Evolutionary conservation across 345 rosid genomes (phyloP), one percentile per base, ranked within the genome.

Genomic region (Moringa oleifera): DNA sequence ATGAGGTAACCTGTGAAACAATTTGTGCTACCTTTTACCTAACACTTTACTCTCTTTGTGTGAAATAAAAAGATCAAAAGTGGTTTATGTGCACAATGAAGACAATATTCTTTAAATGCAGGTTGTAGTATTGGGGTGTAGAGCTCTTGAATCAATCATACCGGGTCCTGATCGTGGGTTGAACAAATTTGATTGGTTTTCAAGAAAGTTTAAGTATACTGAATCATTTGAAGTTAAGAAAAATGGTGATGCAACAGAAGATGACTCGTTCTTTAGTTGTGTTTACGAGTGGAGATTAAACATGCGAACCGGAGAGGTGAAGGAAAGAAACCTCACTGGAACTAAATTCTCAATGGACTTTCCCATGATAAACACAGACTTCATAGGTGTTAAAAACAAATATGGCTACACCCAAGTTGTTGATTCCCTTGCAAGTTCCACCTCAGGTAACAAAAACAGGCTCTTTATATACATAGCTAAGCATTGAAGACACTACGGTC

Each of bases 41-140:
- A 23, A 21, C 0, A 20, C 0, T 23, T 2, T 7, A 23, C 37
- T 23, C 47, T n/a, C 7, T 15, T 41, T 5, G 5, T 33, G 37
- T 33, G 37, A 11, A 41, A 1, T 41, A 15, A 41, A 11, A 41
- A 4, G 3, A 57, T 13, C 0, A 18, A 61, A 50, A 50, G 22
- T 50, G 56, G 20, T 2, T 31, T 51, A 5, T 62, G 11, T n/a
- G n/a, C n/a, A n/a, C n/a, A n/a, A n/a, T n/a, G n/a, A n/a, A 16
- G 15, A 51, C 19, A 25, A 19, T 41, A 41, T 4, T 41, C 12
- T 41, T 41, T 16, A 9, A 6, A 6, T 58, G n/a, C 73, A 81
- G 85, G 80, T 81, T 41, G 67, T 79, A n/a, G 59, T 76, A 49
- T n/a, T 67, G 77, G 86, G 81, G 6, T 76, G 83, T 33, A 71